Evolutionary conservation across 2,329 filamentous ascomycete species (phyloP).

Genomic region (Fonsecaea multimorphosa): DNA sequence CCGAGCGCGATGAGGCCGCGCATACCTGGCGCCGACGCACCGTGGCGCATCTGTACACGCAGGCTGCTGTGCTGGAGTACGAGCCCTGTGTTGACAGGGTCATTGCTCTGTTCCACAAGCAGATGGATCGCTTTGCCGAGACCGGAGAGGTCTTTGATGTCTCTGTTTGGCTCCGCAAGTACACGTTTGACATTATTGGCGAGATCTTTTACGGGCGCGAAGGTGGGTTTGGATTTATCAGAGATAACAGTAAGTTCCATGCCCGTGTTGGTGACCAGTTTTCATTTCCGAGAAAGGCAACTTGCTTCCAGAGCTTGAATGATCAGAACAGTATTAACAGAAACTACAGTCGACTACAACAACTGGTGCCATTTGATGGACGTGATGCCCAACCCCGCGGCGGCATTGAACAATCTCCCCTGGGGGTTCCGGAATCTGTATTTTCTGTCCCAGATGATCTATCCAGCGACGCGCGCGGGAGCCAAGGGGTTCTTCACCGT

Average conservation of each 20-base stretch:
- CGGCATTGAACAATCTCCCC: constrained; percentile 25
- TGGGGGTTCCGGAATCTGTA: constrained; percentile 29
- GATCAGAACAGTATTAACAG: not conserved
- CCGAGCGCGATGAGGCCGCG: constrained; percentile 29
- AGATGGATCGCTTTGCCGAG: constrained; percentile 30
- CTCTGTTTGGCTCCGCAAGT: constrained; percentile 33
- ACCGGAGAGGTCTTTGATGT: constrained; percentile 25
- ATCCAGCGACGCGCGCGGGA: constrained; percentile 25
- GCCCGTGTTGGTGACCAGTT: not conserved
- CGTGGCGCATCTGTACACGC: constrained; percentile 34
- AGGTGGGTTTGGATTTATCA: constrained; percentile 35
- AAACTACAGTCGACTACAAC: constrained; percentile 29
- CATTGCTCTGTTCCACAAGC: constrained; percentile 33
- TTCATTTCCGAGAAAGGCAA: no score
- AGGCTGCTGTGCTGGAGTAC: constrained; percentile 34
- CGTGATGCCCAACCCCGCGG: constrained; percentile 29
- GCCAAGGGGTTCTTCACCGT: constrained; percentile 30
- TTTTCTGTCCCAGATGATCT: constrained; percentile 31
- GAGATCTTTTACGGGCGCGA: constrained; percentile 34
- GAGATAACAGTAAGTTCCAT: constrained; percentile 25
- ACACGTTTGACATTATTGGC: constrained; percentile 35
- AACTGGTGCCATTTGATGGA: constrained; percentile 37
- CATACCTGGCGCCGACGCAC: constrained; percentile 31
- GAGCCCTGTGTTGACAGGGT: constrained; percentile 36
- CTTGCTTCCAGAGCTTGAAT: no score